Base-by-base conservation (phyloP, 2,329 filamentous ascomycete species). In the Fusarium poae region DNA sequence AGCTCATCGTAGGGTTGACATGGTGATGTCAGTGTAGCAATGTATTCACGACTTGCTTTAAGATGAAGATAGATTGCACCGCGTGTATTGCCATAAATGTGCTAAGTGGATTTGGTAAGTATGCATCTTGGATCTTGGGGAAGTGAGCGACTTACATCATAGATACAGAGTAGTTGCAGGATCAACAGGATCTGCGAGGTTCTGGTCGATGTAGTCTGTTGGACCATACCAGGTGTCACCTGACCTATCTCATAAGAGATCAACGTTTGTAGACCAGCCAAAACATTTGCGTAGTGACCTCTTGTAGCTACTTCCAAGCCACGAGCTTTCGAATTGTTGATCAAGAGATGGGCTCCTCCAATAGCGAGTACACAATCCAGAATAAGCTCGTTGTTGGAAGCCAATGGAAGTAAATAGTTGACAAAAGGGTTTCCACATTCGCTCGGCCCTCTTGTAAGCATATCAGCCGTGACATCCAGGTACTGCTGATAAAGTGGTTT, bases 401-500 rank as follows among this genome's bases (percentile, higher is more conserved):
- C 60, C 30, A 62, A 48, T 4, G 60, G 60, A 0, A 62, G 60
- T 12, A 62, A 12, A 8, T 62, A 62, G 1, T 62, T 30, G 3
- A 62, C 55, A 9, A 62, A 62, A 0, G 60, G 60, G n/a, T 62
- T 62, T 6, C 57, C 60, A 11, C 54, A 58, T 18, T 12, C 5
- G 21, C 42, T 37, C 0, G 57, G 60, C 0, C 60, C 57, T 21
- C 60, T 42, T 4, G 60, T 62, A 3, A 62, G 25, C 57, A 43
- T 46, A 0, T 62, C 57, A 1, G 60, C 60, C 8, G 60, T 62
- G 2, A 27, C 6, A 27, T 48, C 25, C 2, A 62, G 35, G 30
- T 62, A 62, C 35, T 62, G 59, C 21, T 48, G 57, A 23, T 62
- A 62, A 13, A 62, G 59, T 10, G 48, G 48, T 6, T 58, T 58